These are phyloP conservation scores for Psilocybe sp. DNA, from an alignment of 768 basidiomycete genomes.

Conservation along the genomic window DNA sequence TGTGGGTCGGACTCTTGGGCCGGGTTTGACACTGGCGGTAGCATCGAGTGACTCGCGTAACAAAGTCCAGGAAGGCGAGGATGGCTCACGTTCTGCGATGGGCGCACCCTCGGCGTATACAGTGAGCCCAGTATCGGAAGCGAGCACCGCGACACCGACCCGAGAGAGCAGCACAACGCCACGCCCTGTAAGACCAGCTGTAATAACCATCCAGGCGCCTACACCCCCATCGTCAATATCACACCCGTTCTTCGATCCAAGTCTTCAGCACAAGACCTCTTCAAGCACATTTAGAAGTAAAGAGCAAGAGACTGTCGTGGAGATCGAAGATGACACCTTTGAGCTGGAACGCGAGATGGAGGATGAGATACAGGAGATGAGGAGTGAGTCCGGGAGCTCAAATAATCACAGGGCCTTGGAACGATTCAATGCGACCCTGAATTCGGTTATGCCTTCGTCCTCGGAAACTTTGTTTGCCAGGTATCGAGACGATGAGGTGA, in stretches of 20 bases:
- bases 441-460: background rate
- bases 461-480: background rate
- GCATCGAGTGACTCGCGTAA: background rate
- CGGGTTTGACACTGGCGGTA: constrained; percentile 15
- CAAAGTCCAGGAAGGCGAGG: background rate
- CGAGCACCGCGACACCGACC: no score
- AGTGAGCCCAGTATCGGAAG: background rate
- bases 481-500: constrained; percentile 1
- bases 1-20: constrained; percentile 20
- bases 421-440: constrained; percentile 5
- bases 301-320: background rate
- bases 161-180: no score
- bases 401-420: constrained; percentile 6
- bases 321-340: constrained; percentile 13
- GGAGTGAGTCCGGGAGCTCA: background rate
- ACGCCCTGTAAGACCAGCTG: background rate
- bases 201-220: background rate
- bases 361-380: constrained; percentile 7
- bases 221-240: constrained; percentile 4
- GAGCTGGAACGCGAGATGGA: constrained; percentile 18
- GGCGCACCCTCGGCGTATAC: background rate
- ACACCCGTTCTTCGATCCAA: constrained; percentile 15
- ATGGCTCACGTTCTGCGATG: background rate
- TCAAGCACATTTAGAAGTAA: background rate
- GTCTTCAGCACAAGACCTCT: background rate